Base-by-base conservation (phyloP, 495 filamentous ascomycete species). In the Neurospora africana region DNA sequence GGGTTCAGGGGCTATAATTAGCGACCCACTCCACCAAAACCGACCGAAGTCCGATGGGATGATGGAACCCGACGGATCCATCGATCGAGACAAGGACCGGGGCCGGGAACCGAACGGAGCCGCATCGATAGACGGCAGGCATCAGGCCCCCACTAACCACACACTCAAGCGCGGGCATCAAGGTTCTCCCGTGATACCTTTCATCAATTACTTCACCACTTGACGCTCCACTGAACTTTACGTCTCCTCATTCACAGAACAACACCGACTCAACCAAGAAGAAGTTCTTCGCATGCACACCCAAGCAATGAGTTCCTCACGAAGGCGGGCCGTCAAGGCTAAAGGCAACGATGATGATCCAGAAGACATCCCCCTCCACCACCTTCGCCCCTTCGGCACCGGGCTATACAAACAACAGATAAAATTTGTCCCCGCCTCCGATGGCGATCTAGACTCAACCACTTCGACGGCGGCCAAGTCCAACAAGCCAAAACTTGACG, bases 381-480 rank as follows among this genome's bases (percentile, higher is more conserved):
- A 91, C 75, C 89, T 91, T 76, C 89, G 90, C 17, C 85, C 90
- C n/a, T 97, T 95, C 78, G 91, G 92, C 41, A 87, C 91, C 5
- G 92, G 93, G 13, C 87, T 95, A 58, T 88, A 91, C 72, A 88
- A 90, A 15, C 92, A 91, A 81, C 85, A 87, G 38, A 89, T 98
- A n/a, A 83, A 87, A 8, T 97, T 98, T 79, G 90, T 98, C 21
- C 89, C 90, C 39, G 89, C 92, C 37, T 84, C 89, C 5, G 80
- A 81, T 40, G 78, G 80, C 53, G 76, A 84, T 9, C 81, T 87
- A 33, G 80, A 81, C 67, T 85, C 85, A 0, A 83, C 83, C 67
- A 68, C 69, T 13, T 53, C 75, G 11, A 21, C 65, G 1, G 10
- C 70, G 19, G 27, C 65, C 40, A 27, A 44, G 75, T 80, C 8